Evolutionary conservation across 73 alveolate genomes (phyloP), one percentile per base, ranked within the genome.

Genomic region (Paramecium octaurelia): DNA sequence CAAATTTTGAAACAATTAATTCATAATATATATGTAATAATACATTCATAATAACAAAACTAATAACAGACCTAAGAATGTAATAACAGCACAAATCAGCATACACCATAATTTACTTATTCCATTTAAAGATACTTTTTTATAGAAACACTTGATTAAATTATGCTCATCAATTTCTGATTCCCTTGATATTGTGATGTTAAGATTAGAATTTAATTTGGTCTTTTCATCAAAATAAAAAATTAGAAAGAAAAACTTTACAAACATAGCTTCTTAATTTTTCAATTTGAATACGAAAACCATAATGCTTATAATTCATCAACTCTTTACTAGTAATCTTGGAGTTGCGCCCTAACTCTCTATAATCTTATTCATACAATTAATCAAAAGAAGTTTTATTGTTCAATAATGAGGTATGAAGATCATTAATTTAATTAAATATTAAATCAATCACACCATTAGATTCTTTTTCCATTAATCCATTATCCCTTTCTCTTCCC

Each of bases 401-500:
- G 3, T 64, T 64, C 10, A 64, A 34, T 27, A 64, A 34, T 12
- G 84, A 64, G 3, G 69, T 36, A 23, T 75, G 21, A 29, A 75
- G 46, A 29, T 20, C 88, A 75, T 20, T 38, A 23, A 75, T 38
- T 75, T 75, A 75, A 38, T 12, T 75, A 29, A 75, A 75, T 38
- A 38, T 75, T 35, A 35, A 35, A 75, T 75, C 88, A 75, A 75
- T 75, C 88, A 75, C 68, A 75, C 95, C 95, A 92, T 42, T 86
- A 84, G 11, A 75, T 70, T 38, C 92, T 77, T 60, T 80, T 84
- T 20, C 95, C 95, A 34, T 92, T 75, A 0, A 58, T 12, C 95
- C 95, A 92, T 58, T 92, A 92, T 35, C 95, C 95, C 40, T 54
- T 71, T 29, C 87, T 92, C 36, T 35, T 92, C 2, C 36, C 75